phyloP scores from a whole-genome alignment of 768 basidiomycete species.

The Pisolithus albus region DNA sequence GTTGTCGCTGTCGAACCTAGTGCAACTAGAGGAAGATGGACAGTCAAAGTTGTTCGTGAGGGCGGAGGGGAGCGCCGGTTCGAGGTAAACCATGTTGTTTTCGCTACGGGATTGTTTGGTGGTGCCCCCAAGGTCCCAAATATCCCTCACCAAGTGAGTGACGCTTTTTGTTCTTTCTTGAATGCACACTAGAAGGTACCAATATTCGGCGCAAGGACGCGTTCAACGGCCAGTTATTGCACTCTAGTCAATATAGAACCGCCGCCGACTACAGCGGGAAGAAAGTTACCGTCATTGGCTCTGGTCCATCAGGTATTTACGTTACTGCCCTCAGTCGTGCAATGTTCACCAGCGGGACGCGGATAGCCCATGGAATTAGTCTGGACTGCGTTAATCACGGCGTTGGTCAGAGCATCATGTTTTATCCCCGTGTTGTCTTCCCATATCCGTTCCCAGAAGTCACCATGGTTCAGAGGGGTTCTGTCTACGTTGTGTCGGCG shows the following conservation, averaged over 20 bases:
- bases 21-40: slow-evolving; percentile 35
- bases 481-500: slow-evolving; percentile 48
- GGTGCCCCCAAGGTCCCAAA: slow-evolving; percentile 38
- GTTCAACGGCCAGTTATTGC: slow-evolving; percentile 58
- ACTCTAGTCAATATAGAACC: slow-evolving; percentile 50
- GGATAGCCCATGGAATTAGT: slow-evolving; percentile 43
- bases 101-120: slow-evolving; percentile 44
- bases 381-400: slow-evolving; percentile 39
- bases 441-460: slow-evolving; percentile 25
- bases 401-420: slow-evolving; percentile 29
- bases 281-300: slow-evolving; percentile 64
- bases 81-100: slow-evolving; percentile 42
- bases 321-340: slow-evolving; percentile 10
- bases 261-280: slow-evolving; percentile 56
- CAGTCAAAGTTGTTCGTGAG: slow-evolving; percentile 31
- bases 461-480: slow-evolving; percentile 44
- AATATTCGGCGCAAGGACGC: slow-evolving; percentile 30
- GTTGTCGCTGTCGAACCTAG: slow-evolving; percentile 26
- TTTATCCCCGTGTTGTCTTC: background rate
- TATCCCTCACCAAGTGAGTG: slow-evolving; percentile 37
- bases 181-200: slow-evolving; percentile 1
- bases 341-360: background rate
- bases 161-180: background rate
- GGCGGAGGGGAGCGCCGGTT: slow-evolving; percentile 34
- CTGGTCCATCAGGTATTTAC: slow-evolving; percentile 49